Percentiles rank a stretch among this genome's conserved stretches.
Evolutionary conservation across 306 rosid species (phyloP).

Genomic region (Cyclanthera cordifolia): DNA sequence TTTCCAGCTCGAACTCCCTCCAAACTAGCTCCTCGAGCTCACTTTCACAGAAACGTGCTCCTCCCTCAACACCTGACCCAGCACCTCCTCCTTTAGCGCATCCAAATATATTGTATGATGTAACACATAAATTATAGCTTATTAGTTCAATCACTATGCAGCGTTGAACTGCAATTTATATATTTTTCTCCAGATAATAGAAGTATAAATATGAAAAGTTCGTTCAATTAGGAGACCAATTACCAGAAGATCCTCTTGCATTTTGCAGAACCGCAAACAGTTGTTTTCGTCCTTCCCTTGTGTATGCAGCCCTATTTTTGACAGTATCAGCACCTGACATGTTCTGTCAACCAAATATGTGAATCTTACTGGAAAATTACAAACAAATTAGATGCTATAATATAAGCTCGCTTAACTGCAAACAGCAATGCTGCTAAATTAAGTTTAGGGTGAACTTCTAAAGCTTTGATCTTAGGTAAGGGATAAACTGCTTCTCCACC

Average conservation of each 20-base stretch:
- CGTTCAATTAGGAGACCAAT: slow-evolving; percentile 15
- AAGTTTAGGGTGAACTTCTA: slow-evolving; percentile 85
- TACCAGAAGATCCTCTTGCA: slow-evolving; percentile 97
- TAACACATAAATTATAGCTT: not conserved
- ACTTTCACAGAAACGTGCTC: not conserved
- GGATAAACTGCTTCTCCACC: slow-evolving; percentile 98
- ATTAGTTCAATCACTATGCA: not conserved
- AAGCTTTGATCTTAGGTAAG: slow-evolving; percentile 59
- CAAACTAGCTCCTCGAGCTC: not conserved
- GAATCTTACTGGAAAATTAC: slow-evolving; percentile 16
- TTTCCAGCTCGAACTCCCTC: not conserved
- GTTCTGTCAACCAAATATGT: slow-evolving; percentile 34
- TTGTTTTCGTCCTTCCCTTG: slow-evolving; percentile 90
- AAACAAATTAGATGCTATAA: slow-evolving; percentile 13
- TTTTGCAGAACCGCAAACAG: slow-evolving; percentile 91
- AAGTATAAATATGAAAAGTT: not conserved
- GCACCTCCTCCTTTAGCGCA: not conserved
- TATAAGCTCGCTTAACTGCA: slow-evolving; percentile 49
- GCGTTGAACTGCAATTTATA: not conserved
- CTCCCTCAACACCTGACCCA: not conserved
- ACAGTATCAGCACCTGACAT: slow-evolving; percentile 52
- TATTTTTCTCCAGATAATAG: slow-evolving; percentile 11
- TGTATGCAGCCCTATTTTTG: slow-evolving; percentile 47
- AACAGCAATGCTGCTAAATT: slow-evolving; percentile 81
- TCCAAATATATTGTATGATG: not conserved